Conservation (phyloP, 1,139 yeast genomes). For the Suhomyces guaymorum region DNA sequence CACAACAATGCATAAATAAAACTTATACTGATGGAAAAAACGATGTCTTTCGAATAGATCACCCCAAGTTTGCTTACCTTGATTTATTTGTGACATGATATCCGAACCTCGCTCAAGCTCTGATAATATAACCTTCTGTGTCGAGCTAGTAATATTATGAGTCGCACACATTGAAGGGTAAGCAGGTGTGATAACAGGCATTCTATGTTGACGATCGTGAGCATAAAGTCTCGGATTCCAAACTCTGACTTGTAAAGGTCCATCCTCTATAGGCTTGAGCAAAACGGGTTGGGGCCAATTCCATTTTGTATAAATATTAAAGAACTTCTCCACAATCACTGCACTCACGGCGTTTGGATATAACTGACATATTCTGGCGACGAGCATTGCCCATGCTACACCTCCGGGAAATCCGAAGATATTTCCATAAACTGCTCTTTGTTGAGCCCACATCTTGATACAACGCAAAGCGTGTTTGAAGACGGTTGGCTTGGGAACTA, state of each 20-base stretch:
- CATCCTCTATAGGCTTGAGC: conserved; percentile 90
- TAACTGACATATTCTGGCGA: conserved; percentile 92
- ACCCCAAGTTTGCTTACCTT: conserved; percentile 69
- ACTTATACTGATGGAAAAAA: conserved; percentile 80
- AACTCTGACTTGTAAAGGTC: conserved; percentile 91
- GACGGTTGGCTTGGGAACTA: conserved; percentile 91
- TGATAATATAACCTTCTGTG: conserved; percentile 72
- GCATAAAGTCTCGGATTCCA: conserved; percentile 95
- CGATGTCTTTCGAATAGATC: conserved; percentile 76
- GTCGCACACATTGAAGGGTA: conserved; percentile 99
- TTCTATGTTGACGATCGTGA: conserved; percentile 82
- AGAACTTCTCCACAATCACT: conserved; percentile 83
- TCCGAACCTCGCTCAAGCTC: conserved; percentile 78
- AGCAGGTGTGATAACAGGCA: conserved; percentile 99
- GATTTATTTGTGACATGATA: conserved; percentile 66
- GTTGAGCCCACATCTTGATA: conserved; percentile 94
- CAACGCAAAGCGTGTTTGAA: conserved; percentile 92
- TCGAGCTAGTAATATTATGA: conserved; percentile 86
- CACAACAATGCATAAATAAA: conserved; percentile 80
- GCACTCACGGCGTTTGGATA: conserved; percentile 97
- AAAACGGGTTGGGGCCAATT: conserved; percentile 98
- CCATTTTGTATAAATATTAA: conserved; percentile 85
- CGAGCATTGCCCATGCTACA: conserved; percentile 99
- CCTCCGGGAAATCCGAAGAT: conserved; percentile 99
- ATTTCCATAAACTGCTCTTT: conserved; percentile 90